Conservation (phyloP, 108 stramenopile genomes). For the Skeletonema tropicum region DNA sequence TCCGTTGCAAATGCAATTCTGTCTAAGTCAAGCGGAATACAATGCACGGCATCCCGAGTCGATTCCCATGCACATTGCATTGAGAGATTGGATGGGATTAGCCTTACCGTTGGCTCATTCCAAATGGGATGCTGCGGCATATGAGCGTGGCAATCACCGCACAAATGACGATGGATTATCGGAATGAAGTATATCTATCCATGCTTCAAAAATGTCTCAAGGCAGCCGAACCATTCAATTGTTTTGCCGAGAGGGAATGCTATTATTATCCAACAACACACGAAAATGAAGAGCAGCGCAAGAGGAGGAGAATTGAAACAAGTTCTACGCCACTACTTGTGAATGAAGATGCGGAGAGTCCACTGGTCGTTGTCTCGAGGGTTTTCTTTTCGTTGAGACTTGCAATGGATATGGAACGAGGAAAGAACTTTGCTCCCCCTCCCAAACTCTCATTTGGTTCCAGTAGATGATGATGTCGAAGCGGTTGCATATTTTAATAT, state of each 20-base stretch:
- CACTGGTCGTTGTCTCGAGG: slow-evolving; percentile 55
- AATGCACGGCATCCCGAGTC: slow-evolving; percentile 58
- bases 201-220: slow-evolving; percentile 67
- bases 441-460: slow-evolving; percentile 71
- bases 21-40: slow-evolving; percentile 80
- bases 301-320: slow-evolving; percentile 38
- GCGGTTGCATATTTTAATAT: neutral
- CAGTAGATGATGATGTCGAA: slow-evolving; percentile 9
- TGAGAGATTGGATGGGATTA: slow-evolving; percentile 77
- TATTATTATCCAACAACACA: slow-evolving; percentile 37
- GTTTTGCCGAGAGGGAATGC: slow-evolving; percentile 49
- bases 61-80: slow-evolving; percentile 64
- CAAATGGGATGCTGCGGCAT: slow-evolving; percentile 70
- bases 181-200: slow-evolving; percentile 66
- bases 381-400: slow-evolving; percentile 56
- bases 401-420: slow-evolving; percentile 53
- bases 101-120: slow-evolving; percentile 62
- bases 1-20: slow-evolving; percentile 74
- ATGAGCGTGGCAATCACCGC: slow-evolving; percentile 80
- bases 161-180: slow-evolving; percentile 70
- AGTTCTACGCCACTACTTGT: slow-evolving; percentile 22
- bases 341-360: slow-evolving; percentile 33
- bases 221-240: slow-evolving; percentile 60
- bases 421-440: slow-evolving; percentile 65
- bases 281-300: slow-evolving; percentile 18